A percentile compares a stretch with the other conserved stretches of the same genome.
Conservation (phyloP, 306 rosid genomes). For the Comarum palustre region DNA sequence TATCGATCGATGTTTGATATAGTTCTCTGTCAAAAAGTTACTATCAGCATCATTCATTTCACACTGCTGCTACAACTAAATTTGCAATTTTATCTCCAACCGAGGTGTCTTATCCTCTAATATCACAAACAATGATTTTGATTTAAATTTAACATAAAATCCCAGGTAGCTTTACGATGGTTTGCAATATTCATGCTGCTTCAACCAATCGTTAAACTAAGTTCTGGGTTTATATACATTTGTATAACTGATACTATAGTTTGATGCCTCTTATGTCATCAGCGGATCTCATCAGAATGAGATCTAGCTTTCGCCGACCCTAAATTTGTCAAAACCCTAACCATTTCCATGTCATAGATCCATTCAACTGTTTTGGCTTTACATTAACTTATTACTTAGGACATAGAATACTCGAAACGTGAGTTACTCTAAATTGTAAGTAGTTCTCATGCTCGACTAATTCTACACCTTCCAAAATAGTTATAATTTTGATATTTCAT, state of each 20-base stretch:
- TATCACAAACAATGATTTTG: not conserved
- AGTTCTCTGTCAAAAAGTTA: not conserved
- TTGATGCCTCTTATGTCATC: not conserved
- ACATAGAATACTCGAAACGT: not conserved
- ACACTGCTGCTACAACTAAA: not conserved
- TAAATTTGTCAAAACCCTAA: not conserved
- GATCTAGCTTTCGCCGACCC: not conserved
- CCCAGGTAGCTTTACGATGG: not conserved
- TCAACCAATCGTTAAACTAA: not conserved
- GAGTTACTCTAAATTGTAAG: no score
- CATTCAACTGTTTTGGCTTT: not conserved
- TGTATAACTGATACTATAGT: not conserved
- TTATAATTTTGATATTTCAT: not conserved
- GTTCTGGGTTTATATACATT: not conserved
- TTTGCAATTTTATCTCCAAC: not conserved
- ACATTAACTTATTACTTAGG: not conserved
- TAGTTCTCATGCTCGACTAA: not conserved
- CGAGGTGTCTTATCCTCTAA: not conserved
- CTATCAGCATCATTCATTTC: slow-evolving; percentile 6
- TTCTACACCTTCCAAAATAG: not conserved
- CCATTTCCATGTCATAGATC: not conserved
- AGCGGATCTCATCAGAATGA: not conserved
- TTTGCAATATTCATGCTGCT: not conserved
- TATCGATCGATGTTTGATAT: not conserved
- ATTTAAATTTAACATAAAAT: not conserved